Base-by-base conservation (phyloP, 371 early-diverging fungal genomes). In the Circinella umbellata region DNA sequence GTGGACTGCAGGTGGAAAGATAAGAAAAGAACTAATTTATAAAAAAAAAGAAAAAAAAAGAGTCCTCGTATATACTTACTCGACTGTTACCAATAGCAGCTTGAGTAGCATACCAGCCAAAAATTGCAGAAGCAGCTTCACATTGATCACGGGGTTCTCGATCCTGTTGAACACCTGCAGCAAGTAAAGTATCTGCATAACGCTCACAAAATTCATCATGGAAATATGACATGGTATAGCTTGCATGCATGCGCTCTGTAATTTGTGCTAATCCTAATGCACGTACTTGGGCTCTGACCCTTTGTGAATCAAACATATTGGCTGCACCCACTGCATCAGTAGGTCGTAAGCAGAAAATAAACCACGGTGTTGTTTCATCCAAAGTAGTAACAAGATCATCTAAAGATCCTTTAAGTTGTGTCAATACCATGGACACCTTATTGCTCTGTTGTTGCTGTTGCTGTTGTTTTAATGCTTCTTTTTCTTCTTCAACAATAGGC, bases 291-390 rank as follows among this genome's bases (percentile, higher is more conserved):
- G 86, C 67, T 59, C 82, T 67, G n/a, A 95, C 88, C 27, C 80
- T 77, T 15, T 81, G 80, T 15, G 73, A 70, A 73, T 94, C 93
- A 81, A 91, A 89, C 63, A 75, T 71, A n/a, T 82, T 79, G 54
- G 89, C 80, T 69, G 85, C 81, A 62, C 80, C 81, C 11, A 42
- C 42, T 20, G 85, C 75, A 70, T 90, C 91, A 70, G 90, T 90
- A 7, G 94, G 90, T 36, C 88, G 82, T 51, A 98, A 76, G 79
- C 95, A 95, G 71, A 94, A 82, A 46, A 97, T 80, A 75, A 92
- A 94, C 98, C 97, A 97, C 13, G 94, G 88, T 46, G 90, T 85
- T 0, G 97, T 95, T 68, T 94, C 94, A 61, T 89, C 90, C 27
- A 97, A 74, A 14, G 93, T 90, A 34, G 89, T 92, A 37, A 96